Conservation (phyloP, 2,329 filamentous ascomycete species). For the Pestalotiopsis sp. region DNA sequence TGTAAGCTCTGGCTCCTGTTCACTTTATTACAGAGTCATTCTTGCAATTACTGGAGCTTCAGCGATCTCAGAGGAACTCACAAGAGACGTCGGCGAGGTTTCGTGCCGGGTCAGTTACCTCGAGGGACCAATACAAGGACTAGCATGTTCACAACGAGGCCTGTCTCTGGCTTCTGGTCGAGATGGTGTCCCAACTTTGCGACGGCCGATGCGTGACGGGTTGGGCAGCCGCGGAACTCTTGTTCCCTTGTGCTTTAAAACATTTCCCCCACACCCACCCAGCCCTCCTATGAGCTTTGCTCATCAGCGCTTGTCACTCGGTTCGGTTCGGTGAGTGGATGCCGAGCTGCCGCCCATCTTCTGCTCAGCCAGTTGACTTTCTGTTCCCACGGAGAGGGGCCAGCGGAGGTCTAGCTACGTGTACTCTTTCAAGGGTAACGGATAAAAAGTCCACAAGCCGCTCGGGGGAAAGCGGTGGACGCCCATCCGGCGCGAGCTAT, state of each 20-base stretch:
- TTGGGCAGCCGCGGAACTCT: background rate
- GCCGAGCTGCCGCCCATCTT: background rate
- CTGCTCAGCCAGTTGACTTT: no score
- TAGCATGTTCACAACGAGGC: background rate
- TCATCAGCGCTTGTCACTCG: background rate
- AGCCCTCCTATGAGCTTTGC: background rate
- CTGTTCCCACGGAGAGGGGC: background rate
- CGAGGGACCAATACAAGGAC: background rate
- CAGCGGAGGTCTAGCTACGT: conserved; percentile 2
- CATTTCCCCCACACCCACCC: background rate
- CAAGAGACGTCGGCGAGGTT: background rate
- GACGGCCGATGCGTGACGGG: conserved; percentile 1
- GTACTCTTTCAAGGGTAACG: conserved; percentile 4
- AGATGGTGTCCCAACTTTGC: background rate
- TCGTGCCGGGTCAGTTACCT: background rate
- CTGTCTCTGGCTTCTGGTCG: background rate
- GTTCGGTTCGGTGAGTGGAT: conserved; percentile 2
- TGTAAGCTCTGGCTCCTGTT: no score
- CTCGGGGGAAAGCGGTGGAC: background rate
- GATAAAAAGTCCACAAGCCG: background rate
- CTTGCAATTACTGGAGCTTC: no score
- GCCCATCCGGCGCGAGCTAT: background rate
- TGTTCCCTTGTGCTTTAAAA: background rate
- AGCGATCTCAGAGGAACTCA: no score
- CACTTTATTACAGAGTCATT: no score